phyloP scores from a whole-genome alignment of 768 basidiomycete species.

The Mycena leptocephala region DNA sequence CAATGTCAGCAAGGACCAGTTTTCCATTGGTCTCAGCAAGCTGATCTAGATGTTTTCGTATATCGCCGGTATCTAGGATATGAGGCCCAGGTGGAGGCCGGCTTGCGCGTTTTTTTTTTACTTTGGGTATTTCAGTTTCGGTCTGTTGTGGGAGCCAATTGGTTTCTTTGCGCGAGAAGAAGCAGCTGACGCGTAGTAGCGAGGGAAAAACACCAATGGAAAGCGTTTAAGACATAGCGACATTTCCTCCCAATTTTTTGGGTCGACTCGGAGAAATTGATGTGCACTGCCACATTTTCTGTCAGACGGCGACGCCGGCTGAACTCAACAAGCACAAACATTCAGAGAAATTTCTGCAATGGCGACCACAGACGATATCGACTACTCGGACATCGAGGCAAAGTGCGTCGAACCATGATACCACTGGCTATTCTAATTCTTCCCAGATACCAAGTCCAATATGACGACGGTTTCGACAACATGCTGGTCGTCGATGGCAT shows the following conservation, averaged over 20 bases:
- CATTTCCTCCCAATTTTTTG: neutral
- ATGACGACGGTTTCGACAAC: constrained; percentile 92
- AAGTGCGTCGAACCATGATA: constrained; percentile 63
- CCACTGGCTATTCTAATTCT: constrained; percentile 8
- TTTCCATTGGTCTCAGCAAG: constrained; percentile 62
- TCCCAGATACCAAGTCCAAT: constrained; percentile 86
- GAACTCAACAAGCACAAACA: neutral
- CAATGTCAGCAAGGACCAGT: constrained; percentile 75
- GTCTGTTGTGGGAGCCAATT: neutral
- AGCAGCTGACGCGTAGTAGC: constrained; percentile 18
- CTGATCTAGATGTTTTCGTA: constrained; percentile 72
- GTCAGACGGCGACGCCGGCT: neutral
- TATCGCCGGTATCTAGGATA: constrained; percentile 59
- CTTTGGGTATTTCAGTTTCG: neutral
- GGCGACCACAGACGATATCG: constrained; percentile 73
- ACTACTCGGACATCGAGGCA: constrained; percentile 91
- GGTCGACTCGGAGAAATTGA: neutral
- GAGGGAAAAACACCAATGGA: constrained; percentile 20
- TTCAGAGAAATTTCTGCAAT: constrained; percentile 16
- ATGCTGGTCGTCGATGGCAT: constrained; percentile 94
- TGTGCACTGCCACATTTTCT: neutral
- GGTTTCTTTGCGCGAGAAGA: neutral
- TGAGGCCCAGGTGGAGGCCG: constrained; percentile 36
- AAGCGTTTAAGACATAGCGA: constrained; percentile 25
- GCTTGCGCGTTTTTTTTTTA: constrained; percentile 7